Evolutionary conservation across 805 yeast genomes (phyloP).

Genomic region (Saccharomycopsis vini): DNA sequence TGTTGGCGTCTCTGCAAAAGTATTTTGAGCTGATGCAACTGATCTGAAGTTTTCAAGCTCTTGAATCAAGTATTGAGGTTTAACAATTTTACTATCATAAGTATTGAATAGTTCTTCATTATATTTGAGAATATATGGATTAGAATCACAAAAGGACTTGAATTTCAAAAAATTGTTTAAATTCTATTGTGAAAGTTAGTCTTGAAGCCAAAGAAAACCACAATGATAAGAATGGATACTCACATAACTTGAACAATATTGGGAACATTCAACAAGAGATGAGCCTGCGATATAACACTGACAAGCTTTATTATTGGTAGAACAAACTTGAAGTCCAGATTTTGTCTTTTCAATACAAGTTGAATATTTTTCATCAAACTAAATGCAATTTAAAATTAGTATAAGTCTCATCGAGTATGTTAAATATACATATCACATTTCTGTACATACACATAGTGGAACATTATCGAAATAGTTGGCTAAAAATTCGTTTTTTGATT

Average conservation of each 20-base stretch:
- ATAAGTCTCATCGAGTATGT: background rate
- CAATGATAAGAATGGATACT: background rate
- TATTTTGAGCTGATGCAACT: background rate
- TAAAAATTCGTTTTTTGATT: background rate
- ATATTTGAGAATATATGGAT: conserved; percentile 9
- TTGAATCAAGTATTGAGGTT: conserved; percentile 1
- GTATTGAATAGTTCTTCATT: background rate
- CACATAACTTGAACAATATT: conserved; percentile 7
- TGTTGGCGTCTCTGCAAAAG: background rate
- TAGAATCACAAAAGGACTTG: conserved; percentile 5
- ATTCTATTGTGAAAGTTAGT: conserved; percentile 1
- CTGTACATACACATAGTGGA: background rate
- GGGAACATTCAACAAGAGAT: conserved; percentile 12
- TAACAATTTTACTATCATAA: conserved; percentile 1
- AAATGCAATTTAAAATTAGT: background rate
- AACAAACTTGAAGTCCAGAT: conserved; percentile 7
- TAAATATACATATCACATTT: no score
- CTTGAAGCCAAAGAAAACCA: background rate
- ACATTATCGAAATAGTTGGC: background rate
- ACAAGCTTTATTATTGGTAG: conserved; percentile 7
- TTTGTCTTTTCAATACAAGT: conserved; percentile 2
- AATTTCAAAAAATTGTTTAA: conserved; percentile 6
- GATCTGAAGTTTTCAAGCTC: conserved; percentile 3
- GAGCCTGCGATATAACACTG: conserved; percentile 13
- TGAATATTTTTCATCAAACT: background rate